Evolutionary conservation across 148 eudicot species (phyloP), one percentile per base, ranked within the genome.

Genomic region (Spergularia bocconei): DNA sequence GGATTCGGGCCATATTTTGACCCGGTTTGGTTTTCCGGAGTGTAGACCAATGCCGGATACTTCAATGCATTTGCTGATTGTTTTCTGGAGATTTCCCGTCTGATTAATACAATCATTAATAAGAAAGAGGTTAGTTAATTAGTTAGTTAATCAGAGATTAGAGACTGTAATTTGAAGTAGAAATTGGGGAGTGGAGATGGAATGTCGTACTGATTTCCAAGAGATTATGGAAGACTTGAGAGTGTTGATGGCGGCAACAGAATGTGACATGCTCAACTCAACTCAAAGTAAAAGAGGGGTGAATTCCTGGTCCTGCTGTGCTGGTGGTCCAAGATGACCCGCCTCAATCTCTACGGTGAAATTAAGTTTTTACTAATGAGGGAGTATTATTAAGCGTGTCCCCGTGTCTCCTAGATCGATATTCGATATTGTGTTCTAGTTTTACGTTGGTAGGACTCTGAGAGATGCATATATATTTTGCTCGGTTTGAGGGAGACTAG

Each of bases 1-100:
- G 5, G 79, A 69, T 69, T 86, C 96, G 16, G 98, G 98, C 48
- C 79, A 85, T 7, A 94, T 78, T 56, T 39, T 83, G 19, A 94
- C 90, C 13, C 82, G 86, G 38, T 84, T 66, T 10, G 53, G 14
- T 41, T 79, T 73, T 53, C 97, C 97, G 2, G 97, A 90, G 75
- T 94, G 98, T 5, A 94, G 81, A 54, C 86, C 87, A 41, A 71
- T 75, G 16, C 98, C 98, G 11, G 89, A 86, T 47, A 78, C 78
- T 67, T 86, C 83, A 47, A 92, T 76, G 70, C 84, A 84, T 23
- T 69, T 79, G 6, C 88, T 80, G 62, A 92, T 72, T 11, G 97
- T 94, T 79, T 88, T 83, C 87, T 94, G 98, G 23, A 90, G 78
- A 78, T 79, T 86, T 0, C 96, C 92, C 1, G 88, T 88, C 98